Evolutionary conservation across 352 stramenopile genomes (phyloP).

Genomic region (Phytophthora syringae): DNA sequence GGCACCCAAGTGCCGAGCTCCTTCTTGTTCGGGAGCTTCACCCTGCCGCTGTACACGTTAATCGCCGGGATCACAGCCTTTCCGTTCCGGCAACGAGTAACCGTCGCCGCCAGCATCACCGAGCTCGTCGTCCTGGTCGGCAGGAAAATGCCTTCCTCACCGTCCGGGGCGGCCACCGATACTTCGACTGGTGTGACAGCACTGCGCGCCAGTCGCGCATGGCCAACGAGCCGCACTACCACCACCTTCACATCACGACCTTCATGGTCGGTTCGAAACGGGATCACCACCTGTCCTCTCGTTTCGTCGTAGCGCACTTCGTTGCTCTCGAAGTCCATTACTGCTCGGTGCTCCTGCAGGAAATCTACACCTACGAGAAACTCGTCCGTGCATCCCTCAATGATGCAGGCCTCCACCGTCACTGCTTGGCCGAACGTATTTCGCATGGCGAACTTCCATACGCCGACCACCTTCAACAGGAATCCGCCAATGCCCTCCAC

Average conservation of each 20-base stretch:
- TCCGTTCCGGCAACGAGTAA: neutral
- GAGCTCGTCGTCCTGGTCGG: neutral
- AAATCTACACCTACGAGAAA: too few relatives aligned
- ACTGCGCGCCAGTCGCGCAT: neutral
- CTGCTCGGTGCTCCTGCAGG: neutral
- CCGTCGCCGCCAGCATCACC: neutral
- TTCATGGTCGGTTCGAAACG: neutral
- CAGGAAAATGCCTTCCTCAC: neutral
- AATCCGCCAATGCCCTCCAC: neutral
- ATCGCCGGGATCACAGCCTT: neutral
- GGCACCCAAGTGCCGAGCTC: neutral
- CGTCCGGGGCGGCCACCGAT: neutral
- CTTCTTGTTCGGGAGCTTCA: neutral
- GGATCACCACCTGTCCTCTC: neutral
- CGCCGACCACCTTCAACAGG: neutral
- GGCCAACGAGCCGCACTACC: neutral
- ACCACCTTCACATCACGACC: neutral
- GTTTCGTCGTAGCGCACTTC: neutral
- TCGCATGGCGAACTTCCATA: neutral
- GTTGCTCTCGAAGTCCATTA: neutral
- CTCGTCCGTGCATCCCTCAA: too few relatives aligned
- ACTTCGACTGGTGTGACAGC: neutral
- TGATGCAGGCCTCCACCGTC: neutral
- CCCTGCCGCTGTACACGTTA: neutral
- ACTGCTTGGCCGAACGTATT: neutral